These are phyloP conservation scores for Citrullus colocynthis DNA, from an alignment of 306 rosid species.

Conservation along the genomic window DNA sequence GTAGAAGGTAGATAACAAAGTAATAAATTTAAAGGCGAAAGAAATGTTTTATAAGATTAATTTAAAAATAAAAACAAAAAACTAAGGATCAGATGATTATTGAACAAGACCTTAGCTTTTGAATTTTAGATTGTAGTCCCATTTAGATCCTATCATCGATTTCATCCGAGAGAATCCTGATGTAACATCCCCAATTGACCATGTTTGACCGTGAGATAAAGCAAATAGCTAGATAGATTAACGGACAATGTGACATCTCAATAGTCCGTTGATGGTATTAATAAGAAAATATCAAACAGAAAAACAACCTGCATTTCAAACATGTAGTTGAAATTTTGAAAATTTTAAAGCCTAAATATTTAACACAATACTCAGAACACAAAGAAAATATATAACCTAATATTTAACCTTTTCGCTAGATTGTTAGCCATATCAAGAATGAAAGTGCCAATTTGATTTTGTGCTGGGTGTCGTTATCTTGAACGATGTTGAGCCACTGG, in stretches of 20 bases:
- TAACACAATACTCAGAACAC: neutral
- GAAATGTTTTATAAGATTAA: too few relatives aligned
- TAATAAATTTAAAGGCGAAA: too few relatives aligned
- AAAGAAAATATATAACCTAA: neutral
- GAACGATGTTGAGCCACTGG: constrained; percentile 8
- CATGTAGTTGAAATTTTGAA: neutral
- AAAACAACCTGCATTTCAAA: neutral
- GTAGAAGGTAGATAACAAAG: too few relatives aligned
- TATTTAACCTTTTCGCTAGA: neutral
- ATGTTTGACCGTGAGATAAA: neutral
- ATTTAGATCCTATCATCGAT: neutral
- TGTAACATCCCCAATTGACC: neutral
- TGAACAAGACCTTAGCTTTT: too few relatives aligned
- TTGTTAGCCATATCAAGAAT: neutral
- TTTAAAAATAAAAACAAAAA: too few relatives aligned
- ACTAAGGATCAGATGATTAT: too few relatives aligned
- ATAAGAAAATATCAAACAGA: too few relatives aligned
- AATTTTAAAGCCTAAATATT: neutral
- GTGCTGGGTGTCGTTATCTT: neutral
- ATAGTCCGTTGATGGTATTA: too few relatives aligned
- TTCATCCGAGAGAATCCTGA: neutral
- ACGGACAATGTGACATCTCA: neutral
- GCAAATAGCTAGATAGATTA: neutral
- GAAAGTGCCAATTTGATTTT: constrained; percentile 1
- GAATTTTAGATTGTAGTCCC: neutral